Base-by-base conservation (phyloP, 2,329 filamentous ascomycete species). In the Metarhizium album region DNA sequence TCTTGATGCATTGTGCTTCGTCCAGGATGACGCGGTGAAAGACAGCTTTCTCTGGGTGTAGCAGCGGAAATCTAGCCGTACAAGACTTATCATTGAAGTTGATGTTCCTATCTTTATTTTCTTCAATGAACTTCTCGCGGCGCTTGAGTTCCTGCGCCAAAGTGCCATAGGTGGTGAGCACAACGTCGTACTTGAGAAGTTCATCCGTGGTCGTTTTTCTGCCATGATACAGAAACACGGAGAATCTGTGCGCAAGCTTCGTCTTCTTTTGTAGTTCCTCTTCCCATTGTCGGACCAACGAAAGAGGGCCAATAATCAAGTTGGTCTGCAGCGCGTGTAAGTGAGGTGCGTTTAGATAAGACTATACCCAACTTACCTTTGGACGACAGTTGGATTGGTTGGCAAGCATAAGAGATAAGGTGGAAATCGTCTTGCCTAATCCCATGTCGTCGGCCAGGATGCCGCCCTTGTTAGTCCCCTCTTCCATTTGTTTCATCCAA, bases 391-490 rank as follows among this genome's bases (percentile, higher is more conserved):
- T 65, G 0, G 86, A 80, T n/a, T 76, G 82, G 5, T 82, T 76
- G 5, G 79, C 77, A 13, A 88, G 73, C 58, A 95, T 86, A 42
- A 95, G 74, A 3, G 90, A 80, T 22, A 96, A 73, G 4, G 87
- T 84, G 54, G 91, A 88, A 23, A 95, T 84, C 0, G 90, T 95
- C 69, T 95, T 95, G 18, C 90, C 90, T 9, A 95, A 68, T 3
- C 90, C 90, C 90, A 95, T 96, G 60, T 95, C 90, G 64, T 96
- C 90, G 2, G 89, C 89, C 16, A 95, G 74, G 50, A 95, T 90
- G 38, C 90, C 90, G n/a, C 90, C 90, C 59, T 85, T 88, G 60
- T 86, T 89, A 49, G 83, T 74, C 8, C 86, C 82, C 18, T 75
- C 78, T 64, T 95, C 90, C 64, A 87, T 88, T n/a, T 82, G 75